Conservation (phyloP, 257 asterid genomes). For the Primulina eburnea region DNA sequence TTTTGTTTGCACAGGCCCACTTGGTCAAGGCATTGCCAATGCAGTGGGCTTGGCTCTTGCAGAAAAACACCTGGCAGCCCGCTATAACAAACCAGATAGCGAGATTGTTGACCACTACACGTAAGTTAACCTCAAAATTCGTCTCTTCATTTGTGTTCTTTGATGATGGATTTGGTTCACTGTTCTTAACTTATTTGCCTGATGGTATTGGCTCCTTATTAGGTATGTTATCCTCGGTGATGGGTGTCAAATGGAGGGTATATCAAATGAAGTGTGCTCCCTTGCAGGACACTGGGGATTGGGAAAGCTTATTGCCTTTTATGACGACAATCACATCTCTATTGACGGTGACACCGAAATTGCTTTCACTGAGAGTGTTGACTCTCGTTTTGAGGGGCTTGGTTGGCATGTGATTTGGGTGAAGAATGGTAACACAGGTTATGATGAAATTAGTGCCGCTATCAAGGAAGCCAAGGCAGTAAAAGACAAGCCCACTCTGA, state of each 20-base stretch:
- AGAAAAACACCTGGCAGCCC: constrained; percentile 79
- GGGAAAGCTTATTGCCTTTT: constrained; percentile 88
- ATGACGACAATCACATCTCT: constrained; percentile 92
- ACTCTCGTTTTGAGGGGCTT: constrained; percentile 80
- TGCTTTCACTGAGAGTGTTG: constrained; percentile 91
- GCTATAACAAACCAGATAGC: constrained; percentile 63
- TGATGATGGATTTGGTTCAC: neutral
- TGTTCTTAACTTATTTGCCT: constrained; percentile 13
- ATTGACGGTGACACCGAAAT: constrained; percentile 96
- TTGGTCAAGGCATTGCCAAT: constrained; percentile 84
- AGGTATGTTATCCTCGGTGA: constrained; percentile 68
- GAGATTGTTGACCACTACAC: constrained; percentile 81
- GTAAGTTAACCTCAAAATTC: constrained; percentile 33
- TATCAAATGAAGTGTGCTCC: constrained; percentile 87
- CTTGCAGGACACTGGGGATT: constrained; percentile 99
- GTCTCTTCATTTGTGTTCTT: neutral
- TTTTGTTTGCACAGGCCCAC: constrained; percentile 56
- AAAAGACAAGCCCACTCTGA: constrained; percentile 87
- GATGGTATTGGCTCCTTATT: constrained; percentile 13
- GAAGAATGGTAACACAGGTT: constrained; percentile 88
- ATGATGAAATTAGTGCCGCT: constrained; percentile 93
- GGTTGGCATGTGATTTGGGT: constrained; percentile 99
- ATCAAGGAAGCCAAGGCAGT: constrained; percentile 91
- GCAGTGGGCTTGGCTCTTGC: constrained; percentile 87
- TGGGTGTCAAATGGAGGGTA: constrained; percentile 98